A percentile compares a stretch with the other conserved stretches of the same genome.
Conservation (phyloP, 2,329 filamentous ascomycete genomes). For the Cryphonectria naterciae region DNA sequence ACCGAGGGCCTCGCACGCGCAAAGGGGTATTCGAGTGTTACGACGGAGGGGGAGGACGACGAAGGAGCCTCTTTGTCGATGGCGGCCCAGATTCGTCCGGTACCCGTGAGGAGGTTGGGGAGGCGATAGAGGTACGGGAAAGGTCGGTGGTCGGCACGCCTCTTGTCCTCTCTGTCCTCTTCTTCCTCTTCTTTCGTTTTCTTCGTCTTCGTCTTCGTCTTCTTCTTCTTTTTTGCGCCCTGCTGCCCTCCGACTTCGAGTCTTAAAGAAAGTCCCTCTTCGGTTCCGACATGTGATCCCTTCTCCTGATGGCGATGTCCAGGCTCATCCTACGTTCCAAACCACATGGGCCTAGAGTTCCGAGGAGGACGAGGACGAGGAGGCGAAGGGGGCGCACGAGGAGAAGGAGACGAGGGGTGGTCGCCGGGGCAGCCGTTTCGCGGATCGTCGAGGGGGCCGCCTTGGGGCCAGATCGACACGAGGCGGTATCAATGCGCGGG, state of each 20-base stretch:
- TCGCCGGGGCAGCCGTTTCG: neutral
- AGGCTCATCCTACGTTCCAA: constrained; percentile 29
- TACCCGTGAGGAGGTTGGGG: neutral
- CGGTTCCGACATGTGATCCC: constrained; percentile 29
- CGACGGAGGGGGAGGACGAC: neutral
- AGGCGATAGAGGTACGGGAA: constrained; percentile 8
- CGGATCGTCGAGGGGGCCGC: neutral
- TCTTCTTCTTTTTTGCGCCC: neutral
- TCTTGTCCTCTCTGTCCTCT: neutral
- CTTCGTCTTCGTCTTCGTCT: neutral
- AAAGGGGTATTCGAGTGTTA: neutral
- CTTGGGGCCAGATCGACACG: neutral
- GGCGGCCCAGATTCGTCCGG: neutral
- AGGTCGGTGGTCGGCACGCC: constrained; percentile 8
- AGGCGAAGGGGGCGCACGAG: constrained; percentile 3
- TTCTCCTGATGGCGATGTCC: constrained; percentile 20
- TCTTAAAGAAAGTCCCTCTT: constrained; percentile 21
- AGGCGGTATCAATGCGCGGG: neutral
- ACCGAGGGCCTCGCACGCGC: constrained; percentile 22
- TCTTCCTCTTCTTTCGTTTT: neutral
- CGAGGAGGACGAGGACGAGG: constrained; percentile 10
- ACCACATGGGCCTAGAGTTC: constrained; percentile 14
- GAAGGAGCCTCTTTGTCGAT: neutral
- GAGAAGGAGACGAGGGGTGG: neutral
- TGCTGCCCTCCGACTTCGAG: constrained; percentile 9